Percentiles rank a stretch among this genome's conserved stretches.
Evolutionary conservation across 1,284 basidiomycete genomes (phyloP).

Genomic region (Coniophora puteana): DNA sequence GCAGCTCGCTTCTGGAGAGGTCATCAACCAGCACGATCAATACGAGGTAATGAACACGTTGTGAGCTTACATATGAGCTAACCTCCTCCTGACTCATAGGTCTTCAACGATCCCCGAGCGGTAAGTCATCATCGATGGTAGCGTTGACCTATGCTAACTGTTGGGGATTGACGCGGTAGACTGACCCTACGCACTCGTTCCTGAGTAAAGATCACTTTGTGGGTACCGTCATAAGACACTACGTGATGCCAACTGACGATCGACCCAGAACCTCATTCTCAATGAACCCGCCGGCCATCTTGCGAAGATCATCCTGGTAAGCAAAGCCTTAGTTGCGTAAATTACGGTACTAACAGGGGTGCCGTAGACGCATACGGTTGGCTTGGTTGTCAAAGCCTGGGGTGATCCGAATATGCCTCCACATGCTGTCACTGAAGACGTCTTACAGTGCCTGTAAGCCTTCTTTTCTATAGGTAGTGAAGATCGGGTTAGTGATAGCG

Average conservation of each 20-base stretch:
- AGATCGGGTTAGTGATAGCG: not conserved
- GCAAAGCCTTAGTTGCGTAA: slow-evolving; percentile 15
- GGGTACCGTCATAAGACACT: slow-evolving; percentile 24
- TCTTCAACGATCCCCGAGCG: slow-evolving; percentile 76
- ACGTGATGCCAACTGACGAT: slow-evolving; percentile 4
- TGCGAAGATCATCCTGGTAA: slow-evolving; percentile 65
- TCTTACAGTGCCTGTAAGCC: slow-evolving; percentile 70
- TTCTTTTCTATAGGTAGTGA: not conserved
- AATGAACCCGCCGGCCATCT: slow-evolving; percentile 80
- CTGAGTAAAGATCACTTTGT: slow-evolving; percentile 81
- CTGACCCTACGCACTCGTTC: slow-evolving; percentile 85
- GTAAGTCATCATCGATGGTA: slow-evolving; percentile 35
- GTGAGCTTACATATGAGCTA: not conserved
- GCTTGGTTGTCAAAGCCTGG: slow-evolving; percentile 79
- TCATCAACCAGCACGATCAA: slow-evolving; percentile 79
- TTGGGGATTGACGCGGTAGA: slow-evolving; percentile 35
- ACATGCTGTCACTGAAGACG: slow-evolving; percentile 59
- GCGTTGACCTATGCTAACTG: slow-evolving; percentile 5
- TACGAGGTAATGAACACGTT: slow-evolving; percentile 46
- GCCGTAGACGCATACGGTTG: slow-evolving; percentile 53
- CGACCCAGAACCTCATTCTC: slow-evolving; percentile 58
- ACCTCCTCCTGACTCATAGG: slow-evolving; percentile 24
- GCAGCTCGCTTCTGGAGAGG: slow-evolving; percentile 62
- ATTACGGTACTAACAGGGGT: slow-evolving; percentile 9
- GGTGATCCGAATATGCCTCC: slow-evolving; percentile 65